A percentile compares a stretch with the other conserved stretches of the same genome.
These are phyloP conservation scores for Cryptococcus jaspeensis DNA, from an alignment of 1,284 basidiomycete species.

Conservation along the genomic window DNA sequence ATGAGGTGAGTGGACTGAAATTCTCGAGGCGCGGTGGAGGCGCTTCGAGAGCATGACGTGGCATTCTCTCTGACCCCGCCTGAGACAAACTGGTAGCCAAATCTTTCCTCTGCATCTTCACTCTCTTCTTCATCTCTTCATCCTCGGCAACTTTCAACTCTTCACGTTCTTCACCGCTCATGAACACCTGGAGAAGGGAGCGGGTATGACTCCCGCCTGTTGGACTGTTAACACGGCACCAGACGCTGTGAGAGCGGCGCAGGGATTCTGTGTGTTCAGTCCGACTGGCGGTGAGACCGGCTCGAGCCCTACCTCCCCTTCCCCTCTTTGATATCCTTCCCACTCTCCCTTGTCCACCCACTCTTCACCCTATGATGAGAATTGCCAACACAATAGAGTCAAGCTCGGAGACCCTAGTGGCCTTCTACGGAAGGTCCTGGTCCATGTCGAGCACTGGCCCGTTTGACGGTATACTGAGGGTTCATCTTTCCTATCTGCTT, in stretches of 20 bases:
- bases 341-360: not conserved
- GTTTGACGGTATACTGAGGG: constrained; percentile 47
- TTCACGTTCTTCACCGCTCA: too few species aligned
- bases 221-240: too few species aligned
- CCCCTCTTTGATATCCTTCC: not conserved
- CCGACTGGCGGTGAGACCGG: not conserved
- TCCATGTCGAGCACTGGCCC: constrained; percentile 43
- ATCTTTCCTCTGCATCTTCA: too few species aligned
- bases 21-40: not conserved
- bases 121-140: too few species aligned
- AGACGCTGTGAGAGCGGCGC: too few species aligned
- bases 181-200: too few species aligned
- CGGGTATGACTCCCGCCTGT: too few species aligned
- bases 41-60: not conserved
- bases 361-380: constrained; percentile 41
- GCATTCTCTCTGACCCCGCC: not conserved
- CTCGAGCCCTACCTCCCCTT: not conserved
- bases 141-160: too few species aligned
- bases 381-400: constrained; percentile 51
- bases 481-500: not conserved
- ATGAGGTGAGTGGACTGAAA: not conserved
- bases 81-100: too few species aligned
- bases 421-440: constrained; percentile 31
- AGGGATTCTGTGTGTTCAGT: too few species aligned
- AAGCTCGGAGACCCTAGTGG: constrained; percentile 48